Base-by-base conservation (phyloP, 1,284 basidiomycete genomes). In the Malassezia equina region DNA sequence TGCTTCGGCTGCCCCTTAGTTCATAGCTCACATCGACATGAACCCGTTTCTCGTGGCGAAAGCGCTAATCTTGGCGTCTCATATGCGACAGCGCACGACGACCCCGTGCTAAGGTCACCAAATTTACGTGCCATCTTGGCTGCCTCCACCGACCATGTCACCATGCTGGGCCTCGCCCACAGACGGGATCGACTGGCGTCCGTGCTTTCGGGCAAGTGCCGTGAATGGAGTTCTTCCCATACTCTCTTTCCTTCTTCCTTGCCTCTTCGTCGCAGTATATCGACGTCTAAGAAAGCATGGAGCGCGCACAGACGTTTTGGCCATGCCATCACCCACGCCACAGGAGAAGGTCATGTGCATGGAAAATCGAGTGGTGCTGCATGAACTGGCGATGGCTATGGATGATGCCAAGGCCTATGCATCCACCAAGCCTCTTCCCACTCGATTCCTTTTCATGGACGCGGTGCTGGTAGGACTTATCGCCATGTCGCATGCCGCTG, bases 191-290 rank as follows among this genome's bases (percentile, higher is more conserved):
- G 54, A 56, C 42, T 56, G 47, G 43, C 34, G 42, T 28, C 48
- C 42, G 34, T 32, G 42, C 25, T 56, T 56, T 29, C 47, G 54
- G 13, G n/a, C 21, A 4, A 23, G 9, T 7, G 19, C 51, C 5
- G 12, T 56, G 21, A 51, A 56, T 28, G 47, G 47, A 12, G 33
- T 24, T 19, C 17, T 56, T 8, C 54, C 54, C 0, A 2, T 51
- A 3, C 13, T 47, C 4, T 17, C 23, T 3, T 27, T 24, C 12
- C 11, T 43, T n/a, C 1, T 43, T 8, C 24, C 27, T 7, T 2
- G 11, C 5, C 6, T 24, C 24, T 8, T 28, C 4, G 1, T 43
- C 8, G 13, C 7, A n/a, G 27, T 11, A n/a, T n/a, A n/a, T 19
- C 4, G 17, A 24, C 23, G 23, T 13, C 9, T n/a, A 12, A 7